These are phyloP conservation scores for Stenogyne calaminthoides DNA, from an alignment of 305 asterid genomes.

Conservation along the genomic window DNA sequence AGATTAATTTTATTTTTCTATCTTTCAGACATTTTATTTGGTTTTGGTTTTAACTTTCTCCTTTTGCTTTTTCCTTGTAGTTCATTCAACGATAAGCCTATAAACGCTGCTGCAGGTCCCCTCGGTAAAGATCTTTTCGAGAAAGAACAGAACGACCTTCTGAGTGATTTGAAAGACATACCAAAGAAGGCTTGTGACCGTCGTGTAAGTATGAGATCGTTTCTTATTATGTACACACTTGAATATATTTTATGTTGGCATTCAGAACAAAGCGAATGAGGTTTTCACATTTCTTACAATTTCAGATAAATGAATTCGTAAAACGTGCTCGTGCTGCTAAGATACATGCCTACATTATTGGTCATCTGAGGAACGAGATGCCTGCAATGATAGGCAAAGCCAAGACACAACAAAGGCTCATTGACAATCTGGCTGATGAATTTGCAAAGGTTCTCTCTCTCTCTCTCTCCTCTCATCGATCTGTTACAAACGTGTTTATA, in stretches of 20 bases:
- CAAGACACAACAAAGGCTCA: slow-evolving; percentile 73
- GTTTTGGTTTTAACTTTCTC: background rate
- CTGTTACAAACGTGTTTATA: background rate
- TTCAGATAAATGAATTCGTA: slow-evolving; percentile 86
- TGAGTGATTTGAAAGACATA: slow-evolving; percentile 70
- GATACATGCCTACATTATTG: slow-evolving; percentile 78
- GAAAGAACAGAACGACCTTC: slow-evolving; percentile 89
- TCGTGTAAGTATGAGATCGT: slow-evolving; percentile 56
- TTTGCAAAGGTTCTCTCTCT: slow-evolving; percentile 64
- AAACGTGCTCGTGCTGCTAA: slow-evolving; percentile 90
- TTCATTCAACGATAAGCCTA: slow-evolving; percentile 89
- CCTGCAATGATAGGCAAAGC: slow-evolving; percentile 96
- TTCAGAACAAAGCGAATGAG: background rate
- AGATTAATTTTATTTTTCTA: background rate
- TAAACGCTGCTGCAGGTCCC: slow-evolving; percentile 75
- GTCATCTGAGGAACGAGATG: slow-evolving; percentile 86
- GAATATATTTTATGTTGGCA: background rate
- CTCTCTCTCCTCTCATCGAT: background rate
- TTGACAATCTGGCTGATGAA: slow-evolving; percentile 70
- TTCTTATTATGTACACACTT: background rate
- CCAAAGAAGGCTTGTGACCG: slow-evolving; percentile 98
- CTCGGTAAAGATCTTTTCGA: slow-evolving; percentile 82
- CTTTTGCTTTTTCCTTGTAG: slow-evolving; percentile 34
- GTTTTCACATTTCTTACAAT: background rate
- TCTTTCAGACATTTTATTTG: background rate